Evolutionary conservation across 2,329 filamentous ascomycete species (phyloP), one percentile per base, ranked within the genome.

Genomic region (Calonectria leucothoes): DNA sequence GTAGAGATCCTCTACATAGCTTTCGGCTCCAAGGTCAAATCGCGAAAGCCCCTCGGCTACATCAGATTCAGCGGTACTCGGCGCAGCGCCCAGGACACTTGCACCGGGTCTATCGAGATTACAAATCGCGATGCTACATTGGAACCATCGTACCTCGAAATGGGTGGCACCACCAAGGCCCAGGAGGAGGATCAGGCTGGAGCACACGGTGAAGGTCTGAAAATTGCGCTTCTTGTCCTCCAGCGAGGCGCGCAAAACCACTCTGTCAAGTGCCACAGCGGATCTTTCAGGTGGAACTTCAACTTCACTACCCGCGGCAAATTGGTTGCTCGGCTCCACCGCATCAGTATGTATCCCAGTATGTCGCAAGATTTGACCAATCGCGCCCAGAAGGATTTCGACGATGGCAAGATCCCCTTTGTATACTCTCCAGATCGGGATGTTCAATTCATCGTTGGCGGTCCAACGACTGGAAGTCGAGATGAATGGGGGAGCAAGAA

Each of bases 131-230:
- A 72, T 11, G 81, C 80, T 2, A 81, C 74, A 2, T 76, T 84
- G 3, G 75, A 84, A 66, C 82, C 82, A 0, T 73, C 72, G 64
- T 76, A 83, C 39, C 74, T 85, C 6, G 76, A 82, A 17, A 70
- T 83, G 42, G 80, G 82, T 10, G 77, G 75, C 4, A 80, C 80
- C 1, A 80, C 68, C 39, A 84, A 83, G 67, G 29, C 65, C 7
- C 49, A 64, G 29, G 74, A 79, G 11, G 2, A 2, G 1, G 64
- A 69, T 8, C 79, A 81, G 63, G 81, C 80, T 14, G 82, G 82
- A 0, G 68, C 75, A 4, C 80, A 83, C 39, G 82, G 82, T 10
- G 81, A 83, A 48, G 82, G 83, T 1, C 75, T 84, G 48, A 82
- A 82, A 57, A 52, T 81, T n/a, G 80, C 82, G 2, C 63, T 82